These are phyloP conservation scores for Rhodocollybia butyracea DNA, from an alignment of 768 basidiomycete species.

Conservation along the genomic window DNA sequence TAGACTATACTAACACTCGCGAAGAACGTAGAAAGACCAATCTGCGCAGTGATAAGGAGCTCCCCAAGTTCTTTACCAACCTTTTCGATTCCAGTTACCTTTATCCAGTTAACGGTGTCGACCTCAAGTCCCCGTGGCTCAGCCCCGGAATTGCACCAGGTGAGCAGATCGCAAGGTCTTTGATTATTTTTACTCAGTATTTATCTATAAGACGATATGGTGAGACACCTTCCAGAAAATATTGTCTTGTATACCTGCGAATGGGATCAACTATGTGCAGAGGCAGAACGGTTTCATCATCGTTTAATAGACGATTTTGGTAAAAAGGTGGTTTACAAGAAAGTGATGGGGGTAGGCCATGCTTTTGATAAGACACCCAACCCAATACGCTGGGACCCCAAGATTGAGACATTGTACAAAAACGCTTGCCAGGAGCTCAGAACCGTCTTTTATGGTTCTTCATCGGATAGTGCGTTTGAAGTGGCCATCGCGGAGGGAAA, in stretches of 20 bases:
- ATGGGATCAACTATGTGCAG: slow-evolving; percentile 7
- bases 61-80: slow-evolving; percentile 10
- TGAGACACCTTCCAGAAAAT: slow-evolving; percentile 5
- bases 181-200: too few species aligned
- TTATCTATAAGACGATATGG: too few species aligned
- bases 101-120: slow-evolving; percentile 1
- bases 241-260: slow-evolving; percentile 8
- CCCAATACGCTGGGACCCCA: slow-evolving; percentile 5
- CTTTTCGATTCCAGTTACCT: slow-evolving; percentile 8
- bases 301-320: slow-evolving; percentile 6
- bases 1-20: slow-evolving; percentile 5
- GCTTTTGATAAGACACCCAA: slow-evolving; percentile 6
- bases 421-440: slow-evolving; percentile 7
- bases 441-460: slow-evolving; percentile 8
- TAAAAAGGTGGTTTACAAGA: slow-evolving; percentile 7
- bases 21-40: slow-evolving; percentile 7
- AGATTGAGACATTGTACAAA: slow-evolving; percentile 7
- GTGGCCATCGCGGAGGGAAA: neutral
- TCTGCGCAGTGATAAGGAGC: slow-evolving; percentile 5
- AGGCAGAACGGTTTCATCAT: slow-evolving; percentile 3
- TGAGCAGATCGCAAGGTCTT: too few species aligned
- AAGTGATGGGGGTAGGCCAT: slow-evolving; percentile 5
- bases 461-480: slow-evolving; percentile 1
- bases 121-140: slow-evolving; percentile 6
- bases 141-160: slow-evolving; percentile 8